Evolutionary conservation across 1,284 basidiomycete species (phyloP), one percentile per base, ranked within the genome.

Genomic region (Pholiota adiposa): DNA sequence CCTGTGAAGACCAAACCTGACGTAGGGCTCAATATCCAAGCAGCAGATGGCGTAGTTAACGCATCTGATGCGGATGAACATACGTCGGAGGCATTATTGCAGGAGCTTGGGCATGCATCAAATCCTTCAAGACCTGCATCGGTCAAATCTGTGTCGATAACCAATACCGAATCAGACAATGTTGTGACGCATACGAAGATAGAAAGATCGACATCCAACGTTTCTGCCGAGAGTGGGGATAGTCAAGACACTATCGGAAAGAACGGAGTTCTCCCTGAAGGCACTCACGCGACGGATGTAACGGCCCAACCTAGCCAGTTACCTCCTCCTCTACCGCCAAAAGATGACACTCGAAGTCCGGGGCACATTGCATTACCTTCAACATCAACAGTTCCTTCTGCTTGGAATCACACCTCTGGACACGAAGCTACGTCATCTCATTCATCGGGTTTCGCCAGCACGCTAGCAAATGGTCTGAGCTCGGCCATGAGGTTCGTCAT

Each of bases 1-100:
- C 79, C 79, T 3, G 83, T 83, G 0, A 84, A 83, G 75, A 79
- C 85, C 0, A 87, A 85, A 67, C 81, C 87, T 5, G 83, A 85
- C 33, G 84, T 87, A 6, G 79, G 83, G 55, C 63, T 89, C 7
- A 85, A 72, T 34, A 80, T 71, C 63, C 73, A 84, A 50, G 78
- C 77, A 11, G 86, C 77, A 0, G 83, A 75, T 41, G 87, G 86
- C 0, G 73, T 78, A 12, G 77, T 72, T 55, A 74, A 40, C 11
- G 31, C 50, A 8, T 23, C 75, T 0, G 78, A 79, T 31, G 64
- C 44, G 14, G 50, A 70, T 0, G 70, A 71, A 4, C 69, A 68
- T 29, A 80, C 77, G 2, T 84, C 79, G 43, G 79, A 79, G 70
- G 75, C 83, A 1, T 62, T 63, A 8, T 43, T 87, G 53, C 82